Evolutionary conservation across 768 basidiomycete genomes (phyloP), one percentile per base, ranked within the genome.

Genomic region (Rhizopogon vinicolor): DNA sequence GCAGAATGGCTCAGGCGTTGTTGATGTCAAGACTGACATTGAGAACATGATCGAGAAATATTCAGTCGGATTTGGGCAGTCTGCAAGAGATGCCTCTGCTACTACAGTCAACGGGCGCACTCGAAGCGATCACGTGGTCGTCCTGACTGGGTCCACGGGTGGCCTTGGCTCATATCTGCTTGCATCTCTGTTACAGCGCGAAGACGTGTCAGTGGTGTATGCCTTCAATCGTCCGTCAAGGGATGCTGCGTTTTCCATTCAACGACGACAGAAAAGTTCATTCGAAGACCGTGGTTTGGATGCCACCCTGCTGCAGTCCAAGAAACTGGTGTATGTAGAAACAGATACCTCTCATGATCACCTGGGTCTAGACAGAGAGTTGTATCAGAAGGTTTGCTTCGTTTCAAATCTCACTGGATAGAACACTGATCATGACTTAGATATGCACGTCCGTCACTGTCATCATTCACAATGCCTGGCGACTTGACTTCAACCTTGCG

Each of bases 111-210:
- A 53, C 12, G 25, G 29, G 5, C 5, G 5, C 16, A 14, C 13
- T 46, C 44, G 14, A 12, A 6, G 14, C 44, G n/a, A 19, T 61
- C 16, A 16, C 4, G 63, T 67, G 6, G 68, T 74, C 4, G 63
- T 76, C 3, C 44, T 75, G 39, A 76, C 74, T n/a, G 74, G 75
- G 14, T 69, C 73, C 6, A 75, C 74, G 6, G 75, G 74, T 7
- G 69, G 67, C 7, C 62, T 76, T 12, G 75, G 75, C 8, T 66
- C 22, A 22, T 22, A 22, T 22, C 22, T 22, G 2, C 22, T 22
- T 35, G 65, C 65, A 8, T 55, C 56, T 1, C 57, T 73, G 5
- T 55, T 70, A 41, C 43, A 59, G 7, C 48, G 63, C n/a, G 29
- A 53, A 5, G 43, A 44, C 2, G 63, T 68, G 2, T 49, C 60